These are phyloP conservation scores for Ciborinia camelliae DNA, from an alignment of 2,329 filamentous ascomycete genomes.

Conservation along the genomic window DNA sequence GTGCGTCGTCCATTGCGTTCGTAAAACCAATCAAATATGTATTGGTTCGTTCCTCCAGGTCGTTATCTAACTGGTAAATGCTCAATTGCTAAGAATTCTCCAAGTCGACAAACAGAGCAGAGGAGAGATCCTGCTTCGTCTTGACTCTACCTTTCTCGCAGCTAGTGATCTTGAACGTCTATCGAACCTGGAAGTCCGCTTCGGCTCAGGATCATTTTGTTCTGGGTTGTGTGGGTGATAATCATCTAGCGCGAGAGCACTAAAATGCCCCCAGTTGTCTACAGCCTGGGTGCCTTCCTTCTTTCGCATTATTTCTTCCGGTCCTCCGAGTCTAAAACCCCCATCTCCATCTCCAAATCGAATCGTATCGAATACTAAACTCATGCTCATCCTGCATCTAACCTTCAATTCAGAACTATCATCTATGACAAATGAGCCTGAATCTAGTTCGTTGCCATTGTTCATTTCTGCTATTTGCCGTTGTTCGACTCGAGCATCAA, in stretches of 20 bases:
- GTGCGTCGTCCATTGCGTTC: constrained; percentile 42
- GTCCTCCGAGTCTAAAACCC: constrained; percentile 72
- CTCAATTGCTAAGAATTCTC: too few species aligned
- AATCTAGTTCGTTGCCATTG: constrained; percentile 40
- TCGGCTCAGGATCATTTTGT: constrained; percentile 78
- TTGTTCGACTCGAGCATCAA: constrained; percentile 37
- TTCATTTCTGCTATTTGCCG: constrained; percentile 43
- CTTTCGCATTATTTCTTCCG: too few species aligned
- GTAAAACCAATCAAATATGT: too few species aligned
- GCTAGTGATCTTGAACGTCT: constrained; percentile 81
- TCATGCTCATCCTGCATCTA: constrained; percentile 82
- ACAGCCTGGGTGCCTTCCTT: too few species aligned
- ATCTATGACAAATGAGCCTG: constrained; percentile 46
- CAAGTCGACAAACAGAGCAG: too few species aligned
- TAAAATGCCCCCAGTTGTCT: too few species aligned
- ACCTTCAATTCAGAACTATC: constrained; percentile 76
- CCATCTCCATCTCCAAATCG: constrained; percentile 81
- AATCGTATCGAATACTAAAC: constrained; percentile 79
- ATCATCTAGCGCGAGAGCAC: neutral
- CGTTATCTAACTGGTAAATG: too few species aligned
- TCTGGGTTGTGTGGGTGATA: neutral
- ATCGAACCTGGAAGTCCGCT: constrained; percentile 78
- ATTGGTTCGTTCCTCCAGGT: too few species aligned
- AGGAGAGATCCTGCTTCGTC: constrained; percentile 83
- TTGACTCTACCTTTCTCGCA: constrained; percentile 60